Conservation (phyloP, 1,139 yeast genomes). For the Saccharomyces pastorianus region DNA sequence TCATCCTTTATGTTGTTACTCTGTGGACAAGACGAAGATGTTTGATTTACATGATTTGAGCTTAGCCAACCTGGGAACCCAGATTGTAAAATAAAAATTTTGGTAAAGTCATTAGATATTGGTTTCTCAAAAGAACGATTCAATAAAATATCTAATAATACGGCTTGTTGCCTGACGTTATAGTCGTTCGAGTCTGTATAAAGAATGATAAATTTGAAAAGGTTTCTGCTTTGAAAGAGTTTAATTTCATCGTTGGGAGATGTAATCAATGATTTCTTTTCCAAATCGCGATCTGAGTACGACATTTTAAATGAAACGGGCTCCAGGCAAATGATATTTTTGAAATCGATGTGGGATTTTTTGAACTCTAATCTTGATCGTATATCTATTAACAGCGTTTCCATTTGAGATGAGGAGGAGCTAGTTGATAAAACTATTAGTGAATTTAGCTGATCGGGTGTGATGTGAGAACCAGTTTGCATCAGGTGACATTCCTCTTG, state of each 20-base stretch:
- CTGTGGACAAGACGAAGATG: neutral
- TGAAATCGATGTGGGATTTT: slow-evolving; percentile 47
- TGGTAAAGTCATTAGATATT: slow-evolving; percentile 9
- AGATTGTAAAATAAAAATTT: slow-evolving; percentile 16
- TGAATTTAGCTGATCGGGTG: slow-evolving; percentile 12
- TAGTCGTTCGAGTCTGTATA: slow-evolving; percentile 39
- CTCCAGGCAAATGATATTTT: slow-evolving; percentile 59
- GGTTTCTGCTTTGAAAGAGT: slow-evolving; percentile 44
- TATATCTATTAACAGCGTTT: slow-evolving; percentile 53
- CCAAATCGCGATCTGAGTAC: slow-evolving; percentile 52
- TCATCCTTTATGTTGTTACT: slow-evolving; percentile 11
- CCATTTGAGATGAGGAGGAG: neutral
- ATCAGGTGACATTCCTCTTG: slow-evolving; percentile 5
- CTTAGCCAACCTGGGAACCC: slow-evolving; percentile 22
- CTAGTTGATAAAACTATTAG: neutral
- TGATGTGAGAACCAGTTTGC: slow-evolving; percentile 14
- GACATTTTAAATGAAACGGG: slow-evolving; percentile 47
- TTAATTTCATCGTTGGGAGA: slow-evolving; percentile 47
- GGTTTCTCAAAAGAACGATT: slow-evolving; percentile 26
- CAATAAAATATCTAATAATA: slow-evolving; percentile 18
- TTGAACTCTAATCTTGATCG: slow-evolving; percentile 53
- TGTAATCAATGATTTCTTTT: slow-evolving; percentile 45
- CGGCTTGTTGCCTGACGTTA: slow-evolving; percentile 16
- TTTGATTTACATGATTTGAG: slow-evolving; percentile 6
- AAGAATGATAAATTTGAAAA: slow-evolving; percentile 53